A percentile compares a stretch with the other conserved stretches of the same genome.
These are phyloP conservation scores for Brasilioporus rufonigricans DNA, from an alignment of 768 basidiomycete genomes.

Conservation along the genomic window DNA sequence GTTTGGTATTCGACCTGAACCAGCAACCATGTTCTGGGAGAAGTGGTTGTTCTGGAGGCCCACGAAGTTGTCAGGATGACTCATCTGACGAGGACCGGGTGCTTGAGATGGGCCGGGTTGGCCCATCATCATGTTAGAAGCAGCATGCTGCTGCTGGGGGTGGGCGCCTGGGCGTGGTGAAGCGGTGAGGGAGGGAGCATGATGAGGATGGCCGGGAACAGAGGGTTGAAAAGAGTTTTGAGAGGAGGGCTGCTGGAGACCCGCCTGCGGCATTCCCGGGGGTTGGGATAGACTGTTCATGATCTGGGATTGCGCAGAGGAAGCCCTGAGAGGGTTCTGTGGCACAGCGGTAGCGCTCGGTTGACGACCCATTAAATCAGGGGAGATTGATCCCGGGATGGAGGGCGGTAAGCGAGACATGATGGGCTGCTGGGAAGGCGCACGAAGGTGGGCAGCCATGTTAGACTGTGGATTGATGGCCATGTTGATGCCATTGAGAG, in stretches of 20 bases:
- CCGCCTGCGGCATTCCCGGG: conserved; percentile 29
- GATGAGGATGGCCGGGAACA: conserved; percentile 30
- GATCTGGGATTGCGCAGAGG: conserved; percentile 44
- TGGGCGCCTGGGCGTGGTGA: conserved; percentile 31
- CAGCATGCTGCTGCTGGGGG: conserved; percentile 28
- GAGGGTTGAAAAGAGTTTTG: conserved; percentile 30
- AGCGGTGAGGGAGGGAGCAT: conserved; percentile 28
- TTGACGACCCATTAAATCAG: conserved; percentile 45
- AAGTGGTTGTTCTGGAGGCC: conserved; percentile 39
- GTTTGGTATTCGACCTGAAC: conserved; percentile 36
- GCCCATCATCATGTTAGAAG: conserved; percentile 30
- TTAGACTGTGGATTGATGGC: conserved; percentile 43
- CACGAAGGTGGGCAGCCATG: conserved; percentile 39
- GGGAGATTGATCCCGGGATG: conserved; percentile 39
- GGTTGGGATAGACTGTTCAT: conserved; percentile 46
- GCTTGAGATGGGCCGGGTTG: conserved; percentile 32
- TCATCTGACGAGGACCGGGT: conserved; percentile 37
- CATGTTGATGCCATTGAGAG: conserved; percentile 40
- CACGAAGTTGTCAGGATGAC: conserved; percentile 47
- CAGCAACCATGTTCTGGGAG: conserved; percentile 30
- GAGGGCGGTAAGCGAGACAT: conserved; percentile 31
- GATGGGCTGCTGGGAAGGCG: conserved; percentile 36
- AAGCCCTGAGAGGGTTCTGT: conserved; percentile 42
- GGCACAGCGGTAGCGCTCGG: conserved; percentile 39
- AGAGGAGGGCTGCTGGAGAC: conserved; percentile 30